These are phyloP conservation scores for Aspergillus felis DNA, from an alignment of 2,329 filamentous ascomycete species.

Conservation along the genomic window DNA sequence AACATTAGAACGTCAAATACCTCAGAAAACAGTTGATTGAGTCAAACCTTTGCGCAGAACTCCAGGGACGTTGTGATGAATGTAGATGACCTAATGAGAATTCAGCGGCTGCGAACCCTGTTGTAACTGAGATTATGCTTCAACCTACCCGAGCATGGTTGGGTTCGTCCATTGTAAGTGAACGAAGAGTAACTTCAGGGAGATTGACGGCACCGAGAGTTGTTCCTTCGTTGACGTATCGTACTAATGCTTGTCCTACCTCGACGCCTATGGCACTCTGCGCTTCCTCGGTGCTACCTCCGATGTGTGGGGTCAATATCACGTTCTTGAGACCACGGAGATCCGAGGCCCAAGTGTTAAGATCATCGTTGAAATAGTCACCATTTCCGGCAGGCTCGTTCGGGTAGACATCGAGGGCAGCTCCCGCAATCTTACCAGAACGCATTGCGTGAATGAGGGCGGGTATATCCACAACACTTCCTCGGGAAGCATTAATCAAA, in stretches of 20 bases:
- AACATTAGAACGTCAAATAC: constrained; percentile 13
- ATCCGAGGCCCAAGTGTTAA: constrained; percentile 84
- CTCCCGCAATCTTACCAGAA: constrained; percentile 81
- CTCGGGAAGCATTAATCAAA: constrained; percentile 92
- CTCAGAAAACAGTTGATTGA: not conserved
- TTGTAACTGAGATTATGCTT: not conserved
- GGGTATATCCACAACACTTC: constrained; percentile 89
- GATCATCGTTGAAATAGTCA: constrained; percentile 80
- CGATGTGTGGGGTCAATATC: constrained; percentile 94
- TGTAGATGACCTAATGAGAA: constrained; percentile 71
- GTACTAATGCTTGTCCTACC: constrained; percentile 80
- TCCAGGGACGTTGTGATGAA: constrained; percentile 94
- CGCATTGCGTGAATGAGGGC: constrained; percentile 85
- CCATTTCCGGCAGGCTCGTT: constrained; percentile 92
- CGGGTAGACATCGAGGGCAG: constrained; percentile 94
- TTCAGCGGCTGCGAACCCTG: constrained; percentile 2
- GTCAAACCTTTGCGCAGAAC: constrained; percentile 73
- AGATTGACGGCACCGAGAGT: constrained; percentile 93
- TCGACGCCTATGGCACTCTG: constrained; percentile 94
- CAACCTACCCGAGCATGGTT: constrained; percentile 72
- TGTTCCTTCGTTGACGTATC: constrained; percentile 92
- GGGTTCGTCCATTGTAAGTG: constrained; percentile 82
- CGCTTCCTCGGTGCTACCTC: constrained; percentile 95
- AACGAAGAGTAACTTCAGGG: constrained; percentile 88
- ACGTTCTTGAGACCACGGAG: constrained; percentile 83